Percentiles rank a stretch among this genome's conserved stretches.
These are phyloP conservation scores for Neophaeococcomyces aloes DNA, from an alignment of 2,329 filamentous ascomycete genomes.

Conservation along the genomic window DNA sequence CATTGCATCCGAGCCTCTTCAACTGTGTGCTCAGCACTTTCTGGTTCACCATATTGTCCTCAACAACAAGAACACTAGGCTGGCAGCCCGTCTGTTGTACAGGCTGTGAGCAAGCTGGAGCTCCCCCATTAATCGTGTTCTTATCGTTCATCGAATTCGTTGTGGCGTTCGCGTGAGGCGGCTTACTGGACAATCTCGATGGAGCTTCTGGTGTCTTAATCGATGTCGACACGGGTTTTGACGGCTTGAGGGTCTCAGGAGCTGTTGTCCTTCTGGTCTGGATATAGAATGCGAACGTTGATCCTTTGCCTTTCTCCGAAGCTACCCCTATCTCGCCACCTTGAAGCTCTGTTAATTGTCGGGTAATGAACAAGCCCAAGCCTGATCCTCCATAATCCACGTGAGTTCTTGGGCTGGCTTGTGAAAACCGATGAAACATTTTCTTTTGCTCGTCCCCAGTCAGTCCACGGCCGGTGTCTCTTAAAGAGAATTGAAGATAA, in stretches of 20 bases:
- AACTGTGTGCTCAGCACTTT: slow-evolving; percentile 22
- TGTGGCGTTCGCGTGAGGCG: too few relatives aligned
- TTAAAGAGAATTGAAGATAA: slow-evolving; percentile 40
- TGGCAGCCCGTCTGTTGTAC: too few relatives aligned
- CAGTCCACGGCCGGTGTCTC: slow-evolving; percentile 65
- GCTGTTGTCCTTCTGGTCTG: slow-evolving; percentile 19
- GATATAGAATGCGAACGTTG: slow-evolving; percentile 48
- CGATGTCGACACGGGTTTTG: too few relatives aligned
- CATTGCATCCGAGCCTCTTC: background rate
- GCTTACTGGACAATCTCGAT: too few relatives aligned
- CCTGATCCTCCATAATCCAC: slow-evolving; percentile 69
- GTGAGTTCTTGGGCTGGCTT: slow-evolving; percentile 63
- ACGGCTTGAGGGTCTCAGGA: too few relatives aligned
- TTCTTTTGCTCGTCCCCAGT: slow-evolving; percentile 59
- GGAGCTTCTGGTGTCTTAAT: too few relatives aligned
- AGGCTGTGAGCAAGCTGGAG: too few relatives aligned
- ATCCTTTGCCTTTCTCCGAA: slow-evolving; percentile 43
- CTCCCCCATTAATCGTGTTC: background rate
- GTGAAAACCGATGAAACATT: slow-evolving; percentile 67
- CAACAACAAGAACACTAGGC: slow-evolving; percentile 32
- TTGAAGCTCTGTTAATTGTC: slow-evolving; percentile 64
- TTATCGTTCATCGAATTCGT: too few relatives aligned
- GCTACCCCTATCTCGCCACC: slow-evolving; percentile 65
- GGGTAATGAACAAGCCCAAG: slow-evolving; percentile 65
- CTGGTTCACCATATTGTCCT: slow-evolving; percentile 34